Base-by-base conservation (phyloP, 78 protist genomes). In the Tieghemostelium lacteum region DNA sequence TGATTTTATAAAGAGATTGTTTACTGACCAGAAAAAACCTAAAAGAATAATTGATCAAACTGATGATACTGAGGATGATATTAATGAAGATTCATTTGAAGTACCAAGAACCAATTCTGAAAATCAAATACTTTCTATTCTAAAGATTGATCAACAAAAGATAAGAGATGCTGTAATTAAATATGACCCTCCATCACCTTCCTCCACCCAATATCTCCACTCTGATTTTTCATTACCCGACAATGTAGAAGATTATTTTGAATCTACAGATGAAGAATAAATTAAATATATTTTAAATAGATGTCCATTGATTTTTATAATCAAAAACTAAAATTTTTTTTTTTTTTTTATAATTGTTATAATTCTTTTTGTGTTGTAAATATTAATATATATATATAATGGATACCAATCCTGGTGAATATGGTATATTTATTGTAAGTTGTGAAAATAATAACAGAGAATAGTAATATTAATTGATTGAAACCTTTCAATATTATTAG, bases 21-120 rank as follows among this genome's bases (percentile, higher is more conserved):
- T 39, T 40, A 7, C 26, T 20, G 34, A 29, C 17, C 45, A 45
- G 26, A 28, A 52, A 52, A 42, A 42, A n/a, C 19, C 20, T 42
- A 66, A 66, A 66, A 66, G 17, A 5, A 8, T 28, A 8, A 31
- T 28, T 17, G 24, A 12, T 52, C n/a, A 39, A 73, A 73, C 6
- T 28, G 60, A 3, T 72, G 3, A 12, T 0, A 24, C 3, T 73
- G 24, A 55, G 5, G 8, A n/a, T 8, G 60, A 69, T 69, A 52
- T 16, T 69, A 3, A 19, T 31, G 76, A 70, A 14, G 75, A 67
- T 28, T 37, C 28, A 12, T 50, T 71, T 50, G 26, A 57, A 19
- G 16, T 50, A 71, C 77, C 75, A 69, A 69, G 77, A 71, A 71
- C 77, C 19, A 52, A 22, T 22, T 71, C 77, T 3, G 77, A 71